Evolutionary conservation across 2,329 filamentous ascomycete species (phyloP), one percentile per base, ranked within the genome.

Genomic region (Triangularia setosa): DNA sequence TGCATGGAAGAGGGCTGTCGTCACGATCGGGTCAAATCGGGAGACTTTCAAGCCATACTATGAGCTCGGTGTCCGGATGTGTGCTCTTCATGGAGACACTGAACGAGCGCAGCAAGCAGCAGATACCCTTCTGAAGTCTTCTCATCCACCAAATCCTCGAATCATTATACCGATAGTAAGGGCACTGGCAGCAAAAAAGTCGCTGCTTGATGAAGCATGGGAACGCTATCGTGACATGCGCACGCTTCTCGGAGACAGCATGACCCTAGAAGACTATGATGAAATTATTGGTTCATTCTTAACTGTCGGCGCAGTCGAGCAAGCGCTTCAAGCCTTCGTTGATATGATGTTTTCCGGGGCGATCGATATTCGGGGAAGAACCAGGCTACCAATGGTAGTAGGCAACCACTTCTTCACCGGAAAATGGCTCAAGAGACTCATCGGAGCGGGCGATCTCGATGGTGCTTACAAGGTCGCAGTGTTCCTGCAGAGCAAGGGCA

Each of bases 391-490:
- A 1, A 78, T 79, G 0, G 76, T 79, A 8, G 76, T 87, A 44
- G 80, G 79, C 58, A 95, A 96, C 75, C 88, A 89, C 67, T 94
- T 92, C 76, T 91, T 97, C 76, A 90, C 93, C 69, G 90, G 89
- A 33, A 93, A 92, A 71, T 97, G 93, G 93, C 83, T 96, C 72
- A 94, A 94, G 76, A 87, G 90, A 58, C 84, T 96, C 8, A 90
- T 96, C 63, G 89, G 88, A 16, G 85, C 88, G 64, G 87, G 87
- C 1, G 85, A 92, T 68, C 77, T 91, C 14, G 84, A 90, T 63
- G 90, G 89, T 1, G 91, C 92, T 2, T 82, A 85, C 60, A 85
- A 86, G 65, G 91, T 96, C 8, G 80, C 95, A 27, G 84, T 90
- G 14, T 82, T 93, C 67, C 94, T 96, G 90, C 86, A 88, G 69